A percentile compares a stretch with the other conserved stretches of the same genome.
Evolutionary conservation across 176 grass and related monocot genomes (phyloP).

Genomic region (Cymbopogon citratus): DNA sequence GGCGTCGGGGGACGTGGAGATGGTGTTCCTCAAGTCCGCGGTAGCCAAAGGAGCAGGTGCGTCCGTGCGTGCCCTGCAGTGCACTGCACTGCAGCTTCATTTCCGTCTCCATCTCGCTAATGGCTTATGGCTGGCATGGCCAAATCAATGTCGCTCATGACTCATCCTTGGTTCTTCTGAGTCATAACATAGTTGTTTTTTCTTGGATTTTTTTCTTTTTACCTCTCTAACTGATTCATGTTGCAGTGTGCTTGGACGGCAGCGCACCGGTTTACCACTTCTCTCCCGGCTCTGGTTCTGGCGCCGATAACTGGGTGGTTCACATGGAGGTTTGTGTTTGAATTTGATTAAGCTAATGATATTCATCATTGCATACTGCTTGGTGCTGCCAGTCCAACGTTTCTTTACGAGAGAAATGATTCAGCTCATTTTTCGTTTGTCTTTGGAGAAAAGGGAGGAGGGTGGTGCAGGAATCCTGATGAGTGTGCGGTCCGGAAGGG

Average conservation of each 20-base stretch:
- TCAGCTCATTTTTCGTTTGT: not conserved
- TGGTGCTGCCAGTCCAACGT: not conserved
- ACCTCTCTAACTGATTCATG: not conserved
- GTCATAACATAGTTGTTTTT: too few relatives aligned
- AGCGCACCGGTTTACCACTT: slow-evolving; percentile 64
- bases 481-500: slow-evolving; percentile 58
- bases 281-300: slow-evolving; percentile 57
- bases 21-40: slow-evolving; percentile 52
- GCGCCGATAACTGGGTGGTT: slow-evolving; percentile 67
- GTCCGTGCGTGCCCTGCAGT: slow-evolving; percentile 5
- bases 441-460: slow-evolving; percentile 69
- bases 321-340: slow-evolving; percentile 60
- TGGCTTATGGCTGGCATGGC: not conserved
- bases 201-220: not conserved
- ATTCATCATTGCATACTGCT: not conserved
- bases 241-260: slow-evolving; percentile 66
- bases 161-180: not conserved
- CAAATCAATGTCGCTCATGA: not conserved
- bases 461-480: slow-evolving; percentile 70
- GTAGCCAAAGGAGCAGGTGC: slow-evolving; percentile 57
- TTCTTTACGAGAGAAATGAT: not conserved
- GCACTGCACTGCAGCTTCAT: not conserved
- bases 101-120: too few relatives aligned
- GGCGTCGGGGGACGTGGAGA: slow-evolving; percentile 27
- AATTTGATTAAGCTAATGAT: not conserved